Percentiles rank a stretch among this genome's conserved stretches.
These are phyloP conservation scores for Eragrostis tef DNA, from an alignment of 202 grass and related monocot genomes.

Conservation along the genomic window DNA sequence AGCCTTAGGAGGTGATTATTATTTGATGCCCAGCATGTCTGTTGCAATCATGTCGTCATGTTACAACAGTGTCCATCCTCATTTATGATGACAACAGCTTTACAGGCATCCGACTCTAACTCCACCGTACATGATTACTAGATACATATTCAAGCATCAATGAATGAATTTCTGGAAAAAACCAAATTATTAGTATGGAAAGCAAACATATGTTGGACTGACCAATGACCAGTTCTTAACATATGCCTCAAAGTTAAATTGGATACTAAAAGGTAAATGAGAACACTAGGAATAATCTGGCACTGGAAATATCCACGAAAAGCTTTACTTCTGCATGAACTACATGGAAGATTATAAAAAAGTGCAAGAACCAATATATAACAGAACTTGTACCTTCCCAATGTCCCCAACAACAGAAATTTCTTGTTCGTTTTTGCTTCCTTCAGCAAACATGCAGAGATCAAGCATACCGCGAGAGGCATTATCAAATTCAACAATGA, in stretches of 20 bases:
- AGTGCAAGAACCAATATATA: conserved; percentile 8
- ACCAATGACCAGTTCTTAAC: too few relatives aligned
- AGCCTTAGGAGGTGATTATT: too few relatives aligned
- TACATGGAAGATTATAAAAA: not conserved
- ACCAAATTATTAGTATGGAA: too few relatives aligned
- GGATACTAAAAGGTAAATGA: not conserved
- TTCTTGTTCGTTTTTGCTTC: conserved; percentile 92
- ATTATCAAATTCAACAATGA: conserved; percentile 94
- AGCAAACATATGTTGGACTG: too few relatives aligned
- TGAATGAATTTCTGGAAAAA: too few relatives aligned
- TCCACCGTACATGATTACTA: not conserved
- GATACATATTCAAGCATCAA: too few relatives aligned
- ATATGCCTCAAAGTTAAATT: too few relatives aligned
- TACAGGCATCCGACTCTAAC: not conserved
- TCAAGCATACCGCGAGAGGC: conserved; percentile 92
- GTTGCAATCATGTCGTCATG: not conserved
- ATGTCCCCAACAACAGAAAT: conserved; percentile 90
- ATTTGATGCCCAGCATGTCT: not conserved
- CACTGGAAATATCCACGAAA: not conserved
- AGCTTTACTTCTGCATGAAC: not conserved
- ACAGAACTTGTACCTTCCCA: conserved; percentile 72
- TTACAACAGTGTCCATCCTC: not conserved
- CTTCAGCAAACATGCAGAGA: conserved; percentile 98
- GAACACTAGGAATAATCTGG: not conserved
- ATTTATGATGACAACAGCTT: not conserved